Evolutionary conservation across 2,329 filamentous ascomycete genomes (phyloP).

Genomic region (Aspergillus quadricinctus): DNA sequence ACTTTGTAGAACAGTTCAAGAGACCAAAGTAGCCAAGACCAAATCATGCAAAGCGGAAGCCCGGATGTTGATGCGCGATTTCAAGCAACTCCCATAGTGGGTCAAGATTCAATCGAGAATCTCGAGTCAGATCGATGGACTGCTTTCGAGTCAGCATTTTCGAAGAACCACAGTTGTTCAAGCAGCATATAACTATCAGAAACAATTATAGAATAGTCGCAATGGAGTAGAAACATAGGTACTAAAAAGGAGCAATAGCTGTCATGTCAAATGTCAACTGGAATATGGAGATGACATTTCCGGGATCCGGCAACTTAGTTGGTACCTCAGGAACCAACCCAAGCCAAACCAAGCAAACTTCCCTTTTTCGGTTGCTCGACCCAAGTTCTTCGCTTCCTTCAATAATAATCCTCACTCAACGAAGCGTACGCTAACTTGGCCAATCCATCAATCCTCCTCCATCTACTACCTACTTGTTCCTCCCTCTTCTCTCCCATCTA

Average conservation of each 20-base stretch:
- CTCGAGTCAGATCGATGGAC: not conserved
- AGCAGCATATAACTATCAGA: not conserved
- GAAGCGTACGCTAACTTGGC: slow-evolving; percentile 8
- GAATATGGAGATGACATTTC: not conserved
- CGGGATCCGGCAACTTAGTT: not conserved
- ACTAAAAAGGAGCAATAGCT: not conserved
- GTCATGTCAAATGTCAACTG: not conserved
- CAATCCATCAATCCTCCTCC: slow-evolving; percentile 9
- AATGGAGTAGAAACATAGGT: not conserved
- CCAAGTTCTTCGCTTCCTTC: not conserved
- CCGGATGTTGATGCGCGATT: not conserved
- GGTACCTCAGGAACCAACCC: not conserved
- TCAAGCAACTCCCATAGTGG: not conserved
- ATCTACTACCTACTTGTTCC: slow-evolving; percentile 13
- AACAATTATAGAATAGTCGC: not conserved
- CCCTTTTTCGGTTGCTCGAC: not conserved
- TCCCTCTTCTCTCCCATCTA: slow-evolving; percentile 12
- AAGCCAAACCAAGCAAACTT: not conserved
- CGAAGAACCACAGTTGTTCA: not conserved
- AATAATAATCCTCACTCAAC: not conserved
- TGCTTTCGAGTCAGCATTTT: not conserved
- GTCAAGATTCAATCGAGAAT: not conserved
- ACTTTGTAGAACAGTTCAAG: not conserved
- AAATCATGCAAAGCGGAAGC: not conserved
- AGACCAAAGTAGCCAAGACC: not conserved